Evolutionary conservation across 805 yeast genomes (phyloP), one percentile per base, ranked within the genome.

Genomic region (Geotrichum ghanense): DNA sequence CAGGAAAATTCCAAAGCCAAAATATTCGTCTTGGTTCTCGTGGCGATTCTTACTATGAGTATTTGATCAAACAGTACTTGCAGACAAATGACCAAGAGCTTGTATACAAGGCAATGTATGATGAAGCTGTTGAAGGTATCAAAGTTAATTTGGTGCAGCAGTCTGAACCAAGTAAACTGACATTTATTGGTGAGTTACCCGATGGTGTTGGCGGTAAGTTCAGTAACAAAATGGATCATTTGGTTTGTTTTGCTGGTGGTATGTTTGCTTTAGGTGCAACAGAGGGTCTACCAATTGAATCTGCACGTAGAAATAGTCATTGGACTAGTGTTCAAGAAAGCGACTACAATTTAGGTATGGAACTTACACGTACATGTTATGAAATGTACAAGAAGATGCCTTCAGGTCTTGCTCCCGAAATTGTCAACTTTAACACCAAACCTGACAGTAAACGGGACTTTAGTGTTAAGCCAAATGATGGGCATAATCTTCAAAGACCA

Each of bases 1-100:
- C 81, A 0, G 96, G 92, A 3, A 67, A 69, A 50, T 87, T 76
- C 61, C 75, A 69, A 49, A 87, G 87, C 0, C 56, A 60, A 1
- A 63, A 74, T 45, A 85, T 90, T 50, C 74, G 96, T 52, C 67
- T 89, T 47, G 97, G 97, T 0, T 83, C 95, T 0, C 72, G 96
- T 54, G 97, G 95, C 43, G 97, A 88, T 64, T 85, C 95, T 0
- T 89, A 88, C 61, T 88, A 89, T 59, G 96, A 89, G 65, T 87
- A 87, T 60, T 68, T 89, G 41, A 69, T 88, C 53, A 88, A 88
- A 62, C 95, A 87, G 64, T 85, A 82, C 57, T 64, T 89, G 53
- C 89, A 84, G 62, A 86, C 96, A 1, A 71, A 72, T 47, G 75
- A 76, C 57, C 62, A 69, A 50, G 83, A 79, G 52, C 64, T 65